Percentiles rank a stretch among this genome's conserved stretches.
Conservation (phyloP, 768 basidiomycete species). For the Pluteus cervinus region DNA sequence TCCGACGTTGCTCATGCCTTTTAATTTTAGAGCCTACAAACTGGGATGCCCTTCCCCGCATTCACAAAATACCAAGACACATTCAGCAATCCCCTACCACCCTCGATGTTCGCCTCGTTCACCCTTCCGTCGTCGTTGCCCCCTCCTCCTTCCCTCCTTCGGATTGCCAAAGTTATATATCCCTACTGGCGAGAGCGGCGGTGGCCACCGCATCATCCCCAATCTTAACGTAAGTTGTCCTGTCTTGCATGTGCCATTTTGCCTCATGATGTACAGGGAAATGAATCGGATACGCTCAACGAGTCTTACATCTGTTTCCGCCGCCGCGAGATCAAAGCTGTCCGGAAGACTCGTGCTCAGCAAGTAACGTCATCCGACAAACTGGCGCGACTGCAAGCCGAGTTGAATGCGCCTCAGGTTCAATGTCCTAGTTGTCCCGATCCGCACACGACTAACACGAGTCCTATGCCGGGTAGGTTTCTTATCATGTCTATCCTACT, state of each 20-base stretch:
- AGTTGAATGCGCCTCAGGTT: too few relatives aligned
- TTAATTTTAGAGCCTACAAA: constrained; percentile 49
- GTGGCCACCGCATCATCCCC: constrained; percentile 84
- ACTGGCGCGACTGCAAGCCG: constrained; percentile 71
- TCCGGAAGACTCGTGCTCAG: constrained; percentile 89
- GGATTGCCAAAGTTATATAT: constrained; percentile 70
- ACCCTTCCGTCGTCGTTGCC: constrained; percentile 67
- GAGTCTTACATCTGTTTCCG: constrained; percentile 98
- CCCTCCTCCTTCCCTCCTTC: constrained; percentile 50
- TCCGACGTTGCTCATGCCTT: constrained; percentile 5
- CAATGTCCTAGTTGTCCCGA: too few relatives aligned
- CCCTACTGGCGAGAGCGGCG: constrained; percentile 87
- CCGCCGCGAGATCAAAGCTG: constrained; percentile 87
- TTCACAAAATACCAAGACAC: constrained; percentile 70
- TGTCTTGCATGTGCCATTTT: constrained; percentile 5
- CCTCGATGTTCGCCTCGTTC: constrained; percentile 65
- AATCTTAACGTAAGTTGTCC: constrained; percentile 73
- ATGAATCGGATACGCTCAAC: constrained; percentile 84
- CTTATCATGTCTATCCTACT: too few relatives aligned
- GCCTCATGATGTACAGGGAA: constrained; percentile 47
- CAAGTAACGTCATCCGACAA: constrained; percentile 89
- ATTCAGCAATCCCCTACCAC: constrained; percentile 53
- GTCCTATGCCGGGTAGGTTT: too few relatives aligned
- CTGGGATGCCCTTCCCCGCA: constrained; percentile 62
- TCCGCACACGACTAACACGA: too few relatives aligned